Conservation (phyloP, 345 rosid genomes). For the Carallia brachiata region DNA sequence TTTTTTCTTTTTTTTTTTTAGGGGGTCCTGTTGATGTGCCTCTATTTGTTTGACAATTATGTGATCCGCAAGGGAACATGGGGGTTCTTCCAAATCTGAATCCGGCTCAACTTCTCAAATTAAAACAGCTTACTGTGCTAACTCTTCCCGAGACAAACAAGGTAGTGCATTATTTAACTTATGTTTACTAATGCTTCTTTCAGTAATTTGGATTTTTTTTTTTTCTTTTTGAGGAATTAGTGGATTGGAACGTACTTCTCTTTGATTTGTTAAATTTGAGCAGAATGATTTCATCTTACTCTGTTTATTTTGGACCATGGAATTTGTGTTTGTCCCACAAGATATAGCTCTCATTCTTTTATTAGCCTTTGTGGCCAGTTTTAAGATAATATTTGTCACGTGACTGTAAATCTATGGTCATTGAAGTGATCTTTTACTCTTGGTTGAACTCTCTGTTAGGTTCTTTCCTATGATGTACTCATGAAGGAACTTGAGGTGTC, state of each 20-base stretch:
- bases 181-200: too few species aligned
- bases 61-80: not conserved
- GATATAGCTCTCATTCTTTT: not conserved
- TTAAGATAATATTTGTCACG: too few species aligned
- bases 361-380: not conserved
- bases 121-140: conserved; percentile 24
- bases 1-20: not conserved
- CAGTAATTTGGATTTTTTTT: not conserved
- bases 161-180: not conserved
- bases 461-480: conserved; percentile 14
- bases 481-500: conserved; percentile 23
- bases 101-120: conserved; percentile 19
- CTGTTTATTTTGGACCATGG: not conserved
- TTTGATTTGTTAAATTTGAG: not conserved
- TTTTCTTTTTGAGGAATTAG: not conserved
- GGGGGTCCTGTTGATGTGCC: not conserved
- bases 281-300: not conserved
- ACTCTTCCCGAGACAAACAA: conserved; percentile 19
- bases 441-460: conserved; percentile 15
- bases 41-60: not conserved
- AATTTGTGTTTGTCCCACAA: not conserved
- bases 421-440: not conserved
- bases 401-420: not conserved
- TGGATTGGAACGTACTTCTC: not conserved
- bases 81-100: conserved; percentile 5